A percentile compares a stretch with the other conserved stretches of the same genome.
Conservation (phyloP, 176 grass and related monocot species). For the Phyllostachys edulis region DNA sequence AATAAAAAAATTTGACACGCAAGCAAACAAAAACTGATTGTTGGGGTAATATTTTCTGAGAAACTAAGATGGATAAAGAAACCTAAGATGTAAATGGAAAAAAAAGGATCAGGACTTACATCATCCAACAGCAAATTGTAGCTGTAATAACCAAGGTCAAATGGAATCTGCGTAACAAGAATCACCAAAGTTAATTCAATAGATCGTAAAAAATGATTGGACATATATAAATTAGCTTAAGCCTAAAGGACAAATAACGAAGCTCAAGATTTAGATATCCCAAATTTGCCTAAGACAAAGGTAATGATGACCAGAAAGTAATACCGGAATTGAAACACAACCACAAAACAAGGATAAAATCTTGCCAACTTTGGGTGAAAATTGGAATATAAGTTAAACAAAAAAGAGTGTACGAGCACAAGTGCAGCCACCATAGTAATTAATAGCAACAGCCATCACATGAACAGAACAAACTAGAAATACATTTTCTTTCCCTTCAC, state of each 20-base stretch:
- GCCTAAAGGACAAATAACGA: not conserved
- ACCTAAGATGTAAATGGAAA: not conserved
- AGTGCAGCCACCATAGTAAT: not conserved
- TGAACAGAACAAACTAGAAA: not conserved
- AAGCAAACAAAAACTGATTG: not conserved
- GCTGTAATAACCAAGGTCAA: slow-evolving; percentile 73
- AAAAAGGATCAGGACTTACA: slow-evolving; percentile 50
- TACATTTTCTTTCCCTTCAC: not conserved
- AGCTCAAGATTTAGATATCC: not conserved
- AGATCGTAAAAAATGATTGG: not conserved
- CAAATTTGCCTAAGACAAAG: not conserved
- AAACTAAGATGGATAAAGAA: not conserved
- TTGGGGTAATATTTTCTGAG: not conserved
- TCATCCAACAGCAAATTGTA: slow-evolving; percentile 80
- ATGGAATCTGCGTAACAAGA: slow-evolving; percentile 64
- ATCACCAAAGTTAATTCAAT: not conserved
- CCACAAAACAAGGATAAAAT: not conserved
- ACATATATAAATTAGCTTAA: not conserved
- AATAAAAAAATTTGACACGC: not conserved
- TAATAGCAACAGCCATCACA: not conserved
- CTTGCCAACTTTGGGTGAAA: not conserved
- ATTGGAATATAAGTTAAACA: not conserved
- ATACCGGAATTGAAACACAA: not conserved
- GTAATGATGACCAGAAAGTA: not conserved
- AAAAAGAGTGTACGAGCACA: not conserved